phyloP scores from a whole-genome alignment of 805 yeast genomes.

The Millerago galiae region DNA sequence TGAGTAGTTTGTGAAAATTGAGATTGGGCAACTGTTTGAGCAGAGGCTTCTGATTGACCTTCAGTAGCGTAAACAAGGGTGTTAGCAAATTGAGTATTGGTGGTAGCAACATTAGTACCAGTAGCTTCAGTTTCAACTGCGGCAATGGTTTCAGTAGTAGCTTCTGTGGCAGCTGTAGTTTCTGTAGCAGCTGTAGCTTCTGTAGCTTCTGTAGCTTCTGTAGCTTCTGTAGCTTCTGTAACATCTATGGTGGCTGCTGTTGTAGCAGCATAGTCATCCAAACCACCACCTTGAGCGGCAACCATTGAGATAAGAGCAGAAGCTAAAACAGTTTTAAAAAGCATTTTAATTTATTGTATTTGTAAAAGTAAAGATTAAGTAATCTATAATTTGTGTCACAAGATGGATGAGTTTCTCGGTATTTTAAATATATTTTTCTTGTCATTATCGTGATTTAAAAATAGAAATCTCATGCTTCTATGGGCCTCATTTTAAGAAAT shows the following conservation, averaged over 20 bases:
- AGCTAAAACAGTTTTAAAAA: conserved; percentile 1
- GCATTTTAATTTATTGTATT: conserved; percentile 1
- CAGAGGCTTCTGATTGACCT: neutral
- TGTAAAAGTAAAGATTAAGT: too few relatives aligned
- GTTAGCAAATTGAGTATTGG: neutral
- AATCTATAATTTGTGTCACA: too few relatives aligned
- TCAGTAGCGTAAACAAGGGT: neutral
- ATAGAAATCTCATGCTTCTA: too few relatives aligned
- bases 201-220: too few relatives aligned
- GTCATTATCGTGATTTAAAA: too few relatives aligned
- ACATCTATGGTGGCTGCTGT: neutral
- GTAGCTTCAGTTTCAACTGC: neutral
- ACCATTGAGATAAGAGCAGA: conserved; percentile 3
- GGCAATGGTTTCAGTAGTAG: neutral
- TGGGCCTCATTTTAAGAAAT: too few relatives aligned
- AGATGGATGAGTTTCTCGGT: too few relatives aligned
- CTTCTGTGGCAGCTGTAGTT: neutral
- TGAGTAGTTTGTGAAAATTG: neutral
- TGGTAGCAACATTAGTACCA: neutral
- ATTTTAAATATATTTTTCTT: too few relatives aligned
- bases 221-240: neutral
- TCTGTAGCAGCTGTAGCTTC: neutral
- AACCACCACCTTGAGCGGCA: conserved; percentile 7
- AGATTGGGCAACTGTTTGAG: neutral
- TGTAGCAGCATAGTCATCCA: conserved; percentile 1